A percentile compares a stretch with the other conserved stretches of the same genome.
Conservation (phyloP, 164 flowering plant genomes). For the Vitis rupestris region DNA sequence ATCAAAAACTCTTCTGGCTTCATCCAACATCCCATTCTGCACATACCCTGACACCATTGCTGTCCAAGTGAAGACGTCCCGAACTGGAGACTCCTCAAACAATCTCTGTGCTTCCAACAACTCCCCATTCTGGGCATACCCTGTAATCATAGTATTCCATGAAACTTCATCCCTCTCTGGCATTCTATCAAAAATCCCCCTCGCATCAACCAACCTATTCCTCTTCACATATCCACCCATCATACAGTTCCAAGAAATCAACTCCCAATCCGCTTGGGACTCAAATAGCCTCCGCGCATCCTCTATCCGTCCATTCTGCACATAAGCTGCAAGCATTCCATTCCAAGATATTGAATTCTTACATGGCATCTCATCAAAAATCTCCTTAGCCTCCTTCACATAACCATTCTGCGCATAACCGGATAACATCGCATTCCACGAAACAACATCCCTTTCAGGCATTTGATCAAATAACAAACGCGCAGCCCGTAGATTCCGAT, state of each 20-base stretch:
- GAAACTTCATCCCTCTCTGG: slow-evolving; percentile 73
- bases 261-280: slow-evolving; percentile 55
- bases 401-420: slow-evolving; percentile 75
- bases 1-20: slow-evolving; percentile 66
- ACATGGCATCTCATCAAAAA: slow-evolving; percentile 64
- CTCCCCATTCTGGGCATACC: slow-evolving; percentile 72
- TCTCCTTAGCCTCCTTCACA: slow-evolving; percentile 62
- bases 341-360: slow-evolving; percentile 84
- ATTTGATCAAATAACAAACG: slow-evolving; percentile 63
- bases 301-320: slow-evolving; percentile 77
- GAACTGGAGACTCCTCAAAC: slow-evolving; percentile 59
- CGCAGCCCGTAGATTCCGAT: slow-evolving; percentile 49
- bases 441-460: slow-evolving; percentile 74
- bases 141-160: slow-evolving; percentile 84
- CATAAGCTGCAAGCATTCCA: slow-evolving; percentile 73
- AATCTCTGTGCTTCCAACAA: slow-evolving; percentile 60
- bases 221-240: slow-evolving; percentile 75
- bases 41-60: slow-evolving; percentile 90
- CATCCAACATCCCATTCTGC: slow-evolving; percentile 69
- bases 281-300: slow-evolving; percentile 63
- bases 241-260: slow-evolving; percentile 86
- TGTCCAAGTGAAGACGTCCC: slow-evolving; percentile 89
- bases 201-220: slow-evolving; percentile 64
- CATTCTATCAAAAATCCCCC: slow-evolving; percentile 63
- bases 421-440: slow-evolving; percentile 85